Base-by-base conservation (phyloP, 1,284 basidiomycete genomes). In the Mycena citricolor region DNA sequence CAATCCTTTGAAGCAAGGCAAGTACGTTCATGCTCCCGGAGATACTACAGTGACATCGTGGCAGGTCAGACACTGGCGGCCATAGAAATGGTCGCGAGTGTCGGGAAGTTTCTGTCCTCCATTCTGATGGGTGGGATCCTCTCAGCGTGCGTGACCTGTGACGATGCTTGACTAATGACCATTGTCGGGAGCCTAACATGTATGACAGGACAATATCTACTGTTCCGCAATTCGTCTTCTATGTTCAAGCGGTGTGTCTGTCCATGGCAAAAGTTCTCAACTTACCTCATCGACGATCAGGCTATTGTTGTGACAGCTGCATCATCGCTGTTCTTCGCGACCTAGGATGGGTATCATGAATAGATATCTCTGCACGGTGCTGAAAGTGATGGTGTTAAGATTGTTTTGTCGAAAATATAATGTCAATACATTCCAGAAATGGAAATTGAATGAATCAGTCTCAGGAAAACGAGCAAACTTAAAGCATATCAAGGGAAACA, bases 11-110 rank as follows among this genome's bases (percentile, higher is more conserved):
- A 24, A 43, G 13, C 42, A 39, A 35, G 47, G 34, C 43, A 8
- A 10, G n/a, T 6, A 19, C 30, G 30, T n/a, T 4, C 16, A 13
- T 8, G 8, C 16, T 17, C 13, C 21, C 36, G n/a, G 5, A 20
- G 20, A 4, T 7, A 22, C 19, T 13, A 10, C 20, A 21, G 5
- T 34, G 13, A 6, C 19, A 8, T 20, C 13, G n/a, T 5, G 25
- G 7, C 32, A 49, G 47, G 41, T n/a, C 47, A 49, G 32, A 36
- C 47, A 8, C 42, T 49, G 13, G 47, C 36, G 16, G 47, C 47
- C n/a, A 39, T 49, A 13, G 47, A 49, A 24, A 49, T 49, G 32
- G 32, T 40, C 8, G 17, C 47, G 11, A 37, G 41, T 16, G 16
- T 49, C 21, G 47, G 47, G 16, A 49, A 49, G 22, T 38, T 49